Evolutionary conservation across 2,329 filamentous ascomycete genomes (phyloP), one percentile per base, ranked within the genome.

Genomic region (Talaromyces rugulosus): DNA sequence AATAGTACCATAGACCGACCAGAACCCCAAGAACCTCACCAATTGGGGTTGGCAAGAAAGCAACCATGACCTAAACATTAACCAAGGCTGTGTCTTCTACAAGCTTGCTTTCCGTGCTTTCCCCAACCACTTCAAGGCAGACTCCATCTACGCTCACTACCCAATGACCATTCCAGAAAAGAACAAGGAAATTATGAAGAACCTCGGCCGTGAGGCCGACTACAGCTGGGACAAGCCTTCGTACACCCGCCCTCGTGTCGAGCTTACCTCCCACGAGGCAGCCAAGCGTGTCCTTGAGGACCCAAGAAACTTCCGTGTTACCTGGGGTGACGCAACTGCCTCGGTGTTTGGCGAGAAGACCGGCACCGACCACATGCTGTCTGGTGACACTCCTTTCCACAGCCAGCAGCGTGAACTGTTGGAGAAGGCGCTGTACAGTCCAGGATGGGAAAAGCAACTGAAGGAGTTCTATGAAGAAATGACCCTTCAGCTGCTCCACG

Each of bases 81-180:
- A 95, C 75, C 88, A 95, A 71, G 91, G 92, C 54, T 92, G 89
- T 67, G 86, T 92, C 12, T 90, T 94, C 75, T 92, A 93, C 81
- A 96, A 95, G 79, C 82, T 96, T 40, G 89, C 93, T 72, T 80
- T 91, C 40, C 85, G 89, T 5, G 89, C 90, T 0, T 92, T 96
- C 80, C 92, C 91, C 0, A 83, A 89, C 66, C 89, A 92, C 77
- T 94, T 93, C 82, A 86, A 85, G 71, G 77, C 82, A 23, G 88
- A 95, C 77, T 92, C 89, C 0, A 86, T 93, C 60, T 96, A 94
- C 66, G 91, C 89, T 0, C 90, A 93, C 71, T 92, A 89, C 70
- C 90, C 87, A 52, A 83, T 88, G 69, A 87, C 85, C 2, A 87
- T 89, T 1, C 91, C 91, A 0, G 78, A 80, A 0, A 90, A 93